phyloP scores from a whole-genome alignment of 495 filamentous ascomycete genomes.

The Aspergillus heteromorphus region DNA sequence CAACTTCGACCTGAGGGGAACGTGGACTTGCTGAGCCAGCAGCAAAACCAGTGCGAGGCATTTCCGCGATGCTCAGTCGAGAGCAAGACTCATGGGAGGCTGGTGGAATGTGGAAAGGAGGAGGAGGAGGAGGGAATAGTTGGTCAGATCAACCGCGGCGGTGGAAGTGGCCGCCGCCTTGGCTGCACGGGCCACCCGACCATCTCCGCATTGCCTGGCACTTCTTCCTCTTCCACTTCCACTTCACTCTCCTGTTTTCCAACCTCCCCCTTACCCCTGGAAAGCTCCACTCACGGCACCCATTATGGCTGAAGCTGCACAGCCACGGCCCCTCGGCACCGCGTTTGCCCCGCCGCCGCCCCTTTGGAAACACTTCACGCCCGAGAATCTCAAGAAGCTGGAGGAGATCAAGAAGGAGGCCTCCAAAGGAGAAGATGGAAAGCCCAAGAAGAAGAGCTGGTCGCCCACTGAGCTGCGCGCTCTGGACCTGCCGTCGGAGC shows the following conservation, averaged over 20 bases:
- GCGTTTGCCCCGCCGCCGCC: slow-evolving; percentile 80
- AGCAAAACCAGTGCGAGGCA: slow-evolving; percentile 30
- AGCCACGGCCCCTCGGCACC: slow-evolving; percentile 47
- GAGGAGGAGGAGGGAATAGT: background rate
- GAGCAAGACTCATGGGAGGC: slow-evolving; percentile 5
- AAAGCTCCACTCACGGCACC: background rate
- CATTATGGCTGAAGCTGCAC: slow-evolving; percentile 47
- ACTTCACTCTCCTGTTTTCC: background rate
- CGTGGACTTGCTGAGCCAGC: slow-evolving; percentile 25
- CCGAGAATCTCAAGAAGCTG: slow-evolving; percentile 66
- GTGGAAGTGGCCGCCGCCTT: background rate
- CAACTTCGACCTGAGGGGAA: slow-evolving; percentile 24
- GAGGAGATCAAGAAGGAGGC: slow-evolving; percentile 46
- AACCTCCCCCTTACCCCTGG: background rate
- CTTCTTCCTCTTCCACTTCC: background rate
- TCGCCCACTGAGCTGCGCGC: slow-evolving; percentile 43
- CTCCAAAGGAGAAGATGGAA: slow-evolving; percentile 35
- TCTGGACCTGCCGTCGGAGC: slow-evolving; percentile 61
- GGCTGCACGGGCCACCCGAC: slow-evolving; percentile 7
- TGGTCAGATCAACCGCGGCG: background rate
- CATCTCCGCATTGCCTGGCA: slow-evolving; percentile 9
- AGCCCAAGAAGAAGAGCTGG: slow-evolving; percentile 32
- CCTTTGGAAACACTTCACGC: slow-evolving; percentile 85
- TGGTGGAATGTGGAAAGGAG: too few species aligned
- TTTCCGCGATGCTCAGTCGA: slow-evolving; percentile 6